Base-by-base conservation (phyloP, 2,329 filamentous ascomycete species). In the Uncinocarpus reesii region DNA sequence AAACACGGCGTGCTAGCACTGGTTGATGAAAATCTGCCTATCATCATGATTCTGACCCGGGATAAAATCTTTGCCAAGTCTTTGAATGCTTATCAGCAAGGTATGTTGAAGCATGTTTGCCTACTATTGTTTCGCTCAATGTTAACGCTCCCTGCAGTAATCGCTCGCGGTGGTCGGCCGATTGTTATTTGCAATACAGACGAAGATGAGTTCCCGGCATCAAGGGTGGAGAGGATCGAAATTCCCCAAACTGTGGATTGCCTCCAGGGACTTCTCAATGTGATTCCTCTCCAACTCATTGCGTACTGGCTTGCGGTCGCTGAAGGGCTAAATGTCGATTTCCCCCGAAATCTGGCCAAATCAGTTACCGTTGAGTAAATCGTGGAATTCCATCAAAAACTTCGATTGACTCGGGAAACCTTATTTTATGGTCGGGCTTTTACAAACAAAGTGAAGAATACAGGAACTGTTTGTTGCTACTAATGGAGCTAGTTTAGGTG, bases 31-130 rank as follows among this genome's bases (percentile, higher is more conserved):
- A 90, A 95, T 71, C 80, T 98, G 31, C 92, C 92, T 54, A 98
- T 98, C 68, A 95, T 98, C 71, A 98, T 98, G 92, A 96, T 98
- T 63, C 77, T 98, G 53, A 98, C 92, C 47, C 85, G 92, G 52
- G 92, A 98, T 65, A 79, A 88, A 60, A 83, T 98, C 63, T 98
- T 98, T 74, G 84, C 84, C 68, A 98, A 98, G 76, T 96, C 92
- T n/a, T 77, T 98, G 63, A 98, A 98, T 69, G 92, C 92, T 61
- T 98, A 96, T 71, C 92, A 98, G 73, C 92, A 98, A 77, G 82
- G 83, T 86, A 74, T 65, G 77, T 29, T 41, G 11, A 26, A 11
- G 32, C 16, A 4, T 7, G 6, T 20, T 13, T 20, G 10, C 44
- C 7, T 24, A 6, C 2, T 5, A 4, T 11, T 36, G 66, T 41